These are phyloP conservation scores for Scheffersomyces segobiensis DNA, from an alignment of 1,139 yeast genomes.

Conservation along the genomic window DNA sequence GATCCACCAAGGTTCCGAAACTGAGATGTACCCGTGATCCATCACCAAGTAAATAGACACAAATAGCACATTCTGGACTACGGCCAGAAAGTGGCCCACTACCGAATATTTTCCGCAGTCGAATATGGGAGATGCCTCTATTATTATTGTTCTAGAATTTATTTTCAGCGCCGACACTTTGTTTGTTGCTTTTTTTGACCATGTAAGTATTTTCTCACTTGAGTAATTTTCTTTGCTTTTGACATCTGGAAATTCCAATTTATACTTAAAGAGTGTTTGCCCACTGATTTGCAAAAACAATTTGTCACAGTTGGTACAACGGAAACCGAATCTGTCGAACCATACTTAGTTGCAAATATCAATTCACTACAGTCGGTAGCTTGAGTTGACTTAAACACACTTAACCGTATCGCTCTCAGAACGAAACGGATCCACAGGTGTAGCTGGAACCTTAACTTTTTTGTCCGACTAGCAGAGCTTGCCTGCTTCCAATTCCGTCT, in stretches of 20 bases:
- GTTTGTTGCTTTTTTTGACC: background rate
- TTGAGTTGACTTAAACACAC: background rate
- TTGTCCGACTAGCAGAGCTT: background rate
- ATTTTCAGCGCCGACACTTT: background rate
- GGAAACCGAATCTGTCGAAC: background rate
- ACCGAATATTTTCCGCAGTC: background rate
- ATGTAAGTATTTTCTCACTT: background rate
- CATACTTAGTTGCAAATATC: background rate
- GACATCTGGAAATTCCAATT: background rate
- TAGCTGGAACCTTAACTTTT: background rate
- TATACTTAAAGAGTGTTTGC: background rate
- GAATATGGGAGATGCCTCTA: background rate
- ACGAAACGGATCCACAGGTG: background rate
- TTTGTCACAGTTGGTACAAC: background rate
- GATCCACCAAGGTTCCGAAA: background rate
- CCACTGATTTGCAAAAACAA: background rate
- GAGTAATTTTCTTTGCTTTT: background rate
- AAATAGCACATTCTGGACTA: background rate
- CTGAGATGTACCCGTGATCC: background rate
- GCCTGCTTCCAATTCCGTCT: background rate
- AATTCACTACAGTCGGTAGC: background rate
- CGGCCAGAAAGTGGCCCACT: background rate
- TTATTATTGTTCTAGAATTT: background rate
- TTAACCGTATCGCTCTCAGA: background rate
- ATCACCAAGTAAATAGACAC: background rate